Evolutionary conservation across 2,329 filamentous ascomycete species (phyloP), one percentile per base, ranked within the genome.

Genomic region (Arthrobotrys sinensis): DNA sequence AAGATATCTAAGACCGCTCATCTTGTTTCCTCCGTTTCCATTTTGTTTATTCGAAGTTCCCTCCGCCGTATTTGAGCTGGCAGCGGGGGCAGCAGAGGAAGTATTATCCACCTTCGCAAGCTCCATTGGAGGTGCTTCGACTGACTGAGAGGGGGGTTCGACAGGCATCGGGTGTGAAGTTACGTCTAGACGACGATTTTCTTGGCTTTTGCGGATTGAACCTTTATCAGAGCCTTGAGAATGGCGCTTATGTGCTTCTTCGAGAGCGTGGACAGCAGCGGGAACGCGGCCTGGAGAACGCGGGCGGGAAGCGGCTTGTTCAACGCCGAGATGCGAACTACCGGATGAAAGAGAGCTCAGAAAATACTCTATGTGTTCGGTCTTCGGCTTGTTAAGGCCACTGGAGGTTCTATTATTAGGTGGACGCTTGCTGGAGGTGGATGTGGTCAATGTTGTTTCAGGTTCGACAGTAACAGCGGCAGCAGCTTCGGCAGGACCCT

Each of bases 331-430:
- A 45, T 14, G 40, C 10, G 53, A n/a, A n/a, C 24, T 38, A 19
- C 16, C 38, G 14, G 65, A 50, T 2, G 43, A 40, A 4, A 71
- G 50, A 12, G 66, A 53, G 14, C 46, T 63, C 3, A 78, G 21
- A 43, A 66, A 78, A 16, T 62, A 78, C 32, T 67, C 19, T 19
- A 78, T 24, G 43, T 78, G 73, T 43, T 78, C 62, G 3, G 60
- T 7, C 38, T 71, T 78, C 0, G 73, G 66, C 12, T 67, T 45
- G 16, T 66, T 62, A 19, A 78, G 16, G 14, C 67, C 21, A 40
- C 4, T 21, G 16, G 52, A 21, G 36, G 14, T 11, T 24, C 21
- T 10, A 10, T 16, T 55, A 21, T 19, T 43, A 14, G 21, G 1
- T 50, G 24, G 69, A 16, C 19, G 24, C 8, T 64, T 38, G 2